A percentile compares a stretch with the other conserved stretches of the same genome.
phyloP scores from a whole-genome alignment of 2,329 filamentous ascomycete species.

The Fusarium robinianum region DNA sequence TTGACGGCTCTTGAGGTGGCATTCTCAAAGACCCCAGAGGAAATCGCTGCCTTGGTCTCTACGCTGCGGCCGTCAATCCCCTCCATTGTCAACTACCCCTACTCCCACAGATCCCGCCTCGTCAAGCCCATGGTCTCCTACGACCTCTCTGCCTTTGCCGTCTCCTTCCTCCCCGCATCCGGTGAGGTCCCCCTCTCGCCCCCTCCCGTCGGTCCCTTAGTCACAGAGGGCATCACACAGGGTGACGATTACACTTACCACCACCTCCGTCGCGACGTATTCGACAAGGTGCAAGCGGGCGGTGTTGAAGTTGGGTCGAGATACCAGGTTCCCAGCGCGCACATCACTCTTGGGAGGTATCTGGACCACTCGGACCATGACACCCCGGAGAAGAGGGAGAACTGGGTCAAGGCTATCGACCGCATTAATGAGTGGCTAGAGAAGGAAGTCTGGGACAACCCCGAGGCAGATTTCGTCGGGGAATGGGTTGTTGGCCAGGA shows the following conservation, averaged over 20 bases:
- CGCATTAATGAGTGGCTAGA: conserved; percentile 77
- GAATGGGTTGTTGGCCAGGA: conserved; percentile 92
- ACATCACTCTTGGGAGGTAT: conserved; percentile 86
- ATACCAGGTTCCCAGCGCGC: conserved; percentile 87
- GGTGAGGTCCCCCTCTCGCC: conserved; percentile 57
- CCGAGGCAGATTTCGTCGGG: conserved; percentile 53
- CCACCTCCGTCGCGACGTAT: conserved; percentile 82
- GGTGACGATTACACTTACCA: conserved; percentile 83
- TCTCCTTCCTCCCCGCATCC: conserved; percentile 83
- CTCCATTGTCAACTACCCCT: conserved; percentile 67
- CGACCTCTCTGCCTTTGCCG: conserved; percentile 81
- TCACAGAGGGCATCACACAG: conserved; percentile 44
- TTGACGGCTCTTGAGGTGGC: conserved; percentile 83
- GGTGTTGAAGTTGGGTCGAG: conserved; percentile 75
- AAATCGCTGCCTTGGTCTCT: conserved; percentile 67
- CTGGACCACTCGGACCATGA: conserved; percentile 68
- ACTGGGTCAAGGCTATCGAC: conserved; percentile 73
- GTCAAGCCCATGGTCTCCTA: conserved; percentile 83
- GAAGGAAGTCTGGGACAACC: conserved; percentile 68
- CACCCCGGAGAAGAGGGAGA: conserved; percentile 59
- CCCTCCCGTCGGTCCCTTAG: conserved; percentile 44
- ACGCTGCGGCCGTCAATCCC: conserved; percentile 60
- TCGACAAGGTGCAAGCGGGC: conserved; percentile 60
- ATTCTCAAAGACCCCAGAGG: conserved; percentile 72
- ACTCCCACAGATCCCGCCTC: conserved; percentile 70